phyloP scores from a whole-genome alignment of 2,329 filamentous ascomycete genomes.

The Ascochyta rabiei region DNA sequence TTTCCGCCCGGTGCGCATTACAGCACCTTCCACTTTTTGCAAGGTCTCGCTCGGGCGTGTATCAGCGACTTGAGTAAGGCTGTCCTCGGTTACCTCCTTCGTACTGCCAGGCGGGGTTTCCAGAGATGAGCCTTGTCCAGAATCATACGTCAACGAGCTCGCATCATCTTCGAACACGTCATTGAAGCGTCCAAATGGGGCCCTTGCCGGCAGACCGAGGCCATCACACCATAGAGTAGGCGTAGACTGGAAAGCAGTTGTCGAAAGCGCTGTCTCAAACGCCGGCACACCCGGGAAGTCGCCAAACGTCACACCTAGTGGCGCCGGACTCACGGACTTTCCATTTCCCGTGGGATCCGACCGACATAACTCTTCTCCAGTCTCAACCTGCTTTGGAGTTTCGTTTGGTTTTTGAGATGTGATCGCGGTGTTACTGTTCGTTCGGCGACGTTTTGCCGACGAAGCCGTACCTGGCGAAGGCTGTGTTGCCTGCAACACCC shows the following conservation, averaged over 20 bases:
- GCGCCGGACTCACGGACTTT: conserved; percentile 15
- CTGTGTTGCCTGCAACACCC: conserved; percentile 37
- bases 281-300: conserved; percentile 34
- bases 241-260: conserved; percentile 5
- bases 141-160: conserved; percentile 25
- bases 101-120: conserved; percentile 30
- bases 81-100: conserved; percentile 14
- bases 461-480: conserved; percentile 26
- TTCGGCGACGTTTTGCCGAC: conserved; percentile 40
- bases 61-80: background rate
- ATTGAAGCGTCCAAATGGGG: conserved; percentile 1
- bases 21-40: conserved; percentile 10
- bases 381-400: background rate
- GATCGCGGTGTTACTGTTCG: conserved; percentile 22
- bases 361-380: conserved; percentile 4
- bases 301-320: conserved; percentile 35
- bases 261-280: conserved; percentile 15
- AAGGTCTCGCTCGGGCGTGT: background rate
- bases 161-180: conserved; percentile 22
- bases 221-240: conserved; percentile 5
- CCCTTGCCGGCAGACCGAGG: conserved; percentile 1
- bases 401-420: background rate
- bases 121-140: conserved; percentile 35
- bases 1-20: conserved; percentile 28
- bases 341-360: conserved; percentile 10